Evolutionary conservation across 345 rosid species (phyloP).

Genomic region (Psidium guajava): DNA sequence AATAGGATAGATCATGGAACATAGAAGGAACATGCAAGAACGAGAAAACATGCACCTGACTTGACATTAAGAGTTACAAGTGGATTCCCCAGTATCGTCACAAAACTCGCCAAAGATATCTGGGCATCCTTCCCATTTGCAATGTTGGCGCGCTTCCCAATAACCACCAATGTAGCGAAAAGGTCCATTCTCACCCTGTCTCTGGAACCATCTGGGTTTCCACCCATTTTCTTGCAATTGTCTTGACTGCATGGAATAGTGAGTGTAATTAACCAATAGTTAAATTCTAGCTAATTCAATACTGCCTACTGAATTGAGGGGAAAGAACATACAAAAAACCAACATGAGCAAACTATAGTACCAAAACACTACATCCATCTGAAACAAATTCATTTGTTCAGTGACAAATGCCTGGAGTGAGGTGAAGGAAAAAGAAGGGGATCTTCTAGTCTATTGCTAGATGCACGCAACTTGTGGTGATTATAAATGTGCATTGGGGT

Average conservation of each 20-base stretch:
- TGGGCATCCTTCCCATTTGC: constrained; percentile 71
- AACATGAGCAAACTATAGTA: neutral
- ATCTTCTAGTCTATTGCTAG: neutral
- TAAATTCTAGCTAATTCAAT: neutral
- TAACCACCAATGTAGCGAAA: constrained; percentile 72
- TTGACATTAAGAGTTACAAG: constrained; percentile 10
- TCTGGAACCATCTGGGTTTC: constrained; percentile 80
- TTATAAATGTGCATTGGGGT: neutral
- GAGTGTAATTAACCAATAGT: neutral
- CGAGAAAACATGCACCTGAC: constrained; percentile 10
- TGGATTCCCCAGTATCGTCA: constrained; percentile 26
- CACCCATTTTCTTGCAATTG: constrained; percentile 88
- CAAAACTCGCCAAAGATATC: constrained; percentile 69
- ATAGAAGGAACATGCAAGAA: neutral
- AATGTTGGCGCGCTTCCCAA: constrained; percentile 71
- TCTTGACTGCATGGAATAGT: constrained; percentile 42
- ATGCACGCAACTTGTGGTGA: neutral
- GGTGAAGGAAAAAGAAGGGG: neutral
- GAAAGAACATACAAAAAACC: neutral
- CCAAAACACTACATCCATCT: neutral
- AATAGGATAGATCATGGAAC: neutral
- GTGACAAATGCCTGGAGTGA: neutral
- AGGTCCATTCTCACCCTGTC: constrained; percentile 47
- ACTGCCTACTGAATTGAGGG: neutral
- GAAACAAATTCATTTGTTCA: neutral